Evolutionary conservation across 257 asterid genomes (phyloP), one percentile per base, ranked within the genome.

Genomic region (Solanum habrochaites): DNA sequence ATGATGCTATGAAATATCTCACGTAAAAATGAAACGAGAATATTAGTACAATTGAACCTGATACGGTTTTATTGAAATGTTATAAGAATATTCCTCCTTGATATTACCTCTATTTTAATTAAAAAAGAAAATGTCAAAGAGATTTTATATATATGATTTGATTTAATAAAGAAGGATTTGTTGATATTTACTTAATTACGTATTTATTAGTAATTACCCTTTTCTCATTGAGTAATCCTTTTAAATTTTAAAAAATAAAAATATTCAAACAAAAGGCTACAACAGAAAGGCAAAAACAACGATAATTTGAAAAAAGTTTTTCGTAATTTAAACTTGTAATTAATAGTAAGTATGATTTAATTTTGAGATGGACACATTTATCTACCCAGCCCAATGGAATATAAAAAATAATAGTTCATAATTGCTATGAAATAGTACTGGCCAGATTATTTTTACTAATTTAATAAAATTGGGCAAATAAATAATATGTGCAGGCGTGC

Each of bases 401-500:
- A 69, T 69, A 70, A 74, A 49, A 16, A 52, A 52, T 16, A 52
- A 45, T 78, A 78, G 40, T 67, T 18, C 74, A 67, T 67, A 87
- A 88, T 87, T 88, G 90, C 86, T 88, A 69, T 40, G 86, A 86
- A 86, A 10, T n/a, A n/a, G 71, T 64, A 64, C 70, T 10, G 70
- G 70, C 16, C 31, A 23, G 15, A 67, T 90, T 88, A 86, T 78
- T 43, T 78, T 43, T 88, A 11, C 14, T 62, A n/a, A 62, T 20
- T 58, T 20, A 58, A 58, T 20, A 20, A 71, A 75, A 75, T 75
- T 31, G 77, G 13, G 52, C 70, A 29, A 29, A 71, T 62, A 16
- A 39, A 58, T 70, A n/a, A 49, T 29, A 39, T 67, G 82, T 80
- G 72, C 86, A 91, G 91, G 95, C 93, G 92, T 91, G 92, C 87